phyloP scores from a whole-genome alignment of 106 monocot genomes.

The Chionographis japonica region DNA sequence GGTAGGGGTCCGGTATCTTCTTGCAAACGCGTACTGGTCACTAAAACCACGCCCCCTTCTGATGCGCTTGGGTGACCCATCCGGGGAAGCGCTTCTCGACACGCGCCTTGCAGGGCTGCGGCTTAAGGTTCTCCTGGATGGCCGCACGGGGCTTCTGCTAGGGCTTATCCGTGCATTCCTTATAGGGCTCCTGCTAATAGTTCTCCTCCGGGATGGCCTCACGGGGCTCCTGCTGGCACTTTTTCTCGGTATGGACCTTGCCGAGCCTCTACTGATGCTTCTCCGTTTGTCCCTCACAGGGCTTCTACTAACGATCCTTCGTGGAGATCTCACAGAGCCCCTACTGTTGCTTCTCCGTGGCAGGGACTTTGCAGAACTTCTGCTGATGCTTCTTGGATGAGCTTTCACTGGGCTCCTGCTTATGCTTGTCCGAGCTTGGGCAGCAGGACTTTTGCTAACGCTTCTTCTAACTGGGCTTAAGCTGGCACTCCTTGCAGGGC shows the following conservation, averaged over 20 bases:
- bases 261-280: constrained; percentile 32
- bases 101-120: constrained; percentile 44
- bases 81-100: constrained; percentile 83
- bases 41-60: constrained; percentile 90
- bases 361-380: constrained; percentile 3
- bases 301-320: constrained; percentile 17
- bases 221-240: constrained; percentile 30
- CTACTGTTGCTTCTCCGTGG: constrained; percentile 5
- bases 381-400: constrained; percentile 8
- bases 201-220: constrained; percentile 1
- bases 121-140: constrained; percentile 12
- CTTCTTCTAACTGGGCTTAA: constrained; percentile 20
- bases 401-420: constrained; percentile 22
- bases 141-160: constrained; percentile 26
- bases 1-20: constrained; percentile 80
- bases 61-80: no score
- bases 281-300: constrained; percentile 6
- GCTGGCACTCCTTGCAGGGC: constrained; percentile 10
- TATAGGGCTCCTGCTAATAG: constrained; percentile 28
- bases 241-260: constrained; percentile 8
- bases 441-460: constrained; percentile 29
- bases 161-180: constrained; percentile 23
- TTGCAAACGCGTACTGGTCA: constrained; percentile 72
- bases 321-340: constrained; percentile 5
- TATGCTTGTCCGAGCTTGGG: constrained; percentile 7